phyloP scores from a whole-genome alignment of 164 flowering plant genomes.

The Akebia trifoliata region DNA sequence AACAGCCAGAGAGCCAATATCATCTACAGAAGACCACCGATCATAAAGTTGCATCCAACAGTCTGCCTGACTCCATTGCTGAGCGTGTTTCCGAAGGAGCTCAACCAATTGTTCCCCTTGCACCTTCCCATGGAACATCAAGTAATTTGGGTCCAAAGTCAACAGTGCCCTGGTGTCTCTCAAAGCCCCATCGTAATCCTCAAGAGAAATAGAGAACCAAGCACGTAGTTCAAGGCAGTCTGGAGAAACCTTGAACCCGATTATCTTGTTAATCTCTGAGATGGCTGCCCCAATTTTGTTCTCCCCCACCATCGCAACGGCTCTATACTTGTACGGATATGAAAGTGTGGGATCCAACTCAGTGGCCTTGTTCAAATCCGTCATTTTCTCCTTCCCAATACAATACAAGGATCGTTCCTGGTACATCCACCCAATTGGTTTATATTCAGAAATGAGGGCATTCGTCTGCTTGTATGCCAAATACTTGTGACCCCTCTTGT shows the following conservation, averaged over 20 bases:
- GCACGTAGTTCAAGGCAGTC: slow-evolving; percentile 90
- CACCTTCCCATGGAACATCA: slow-evolving; percentile 66
- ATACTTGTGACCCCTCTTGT: slow-evolving; percentile 59
- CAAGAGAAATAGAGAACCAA: slow-evolving; percentile 57
- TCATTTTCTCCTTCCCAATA: slow-evolving; percentile 51
- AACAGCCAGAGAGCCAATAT: slow-evolving; percentile 73
- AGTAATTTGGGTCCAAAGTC: slow-evolving; percentile 65
- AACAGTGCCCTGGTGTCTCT: slow-evolving; percentile 63
- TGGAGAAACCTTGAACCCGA: slow-evolving; percentile 67
- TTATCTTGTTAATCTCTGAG: slow-evolving; percentile 56
- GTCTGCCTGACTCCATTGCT: slow-evolving; percentile 61
- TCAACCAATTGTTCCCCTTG: slow-evolving; percentile 54
- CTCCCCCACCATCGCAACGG: slow-evolving; percentile 50
- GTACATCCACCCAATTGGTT: slow-evolving; percentile 77
- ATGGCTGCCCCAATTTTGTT: slow-evolving; percentile 45
- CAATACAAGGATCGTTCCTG: slow-evolving; percentile 78
- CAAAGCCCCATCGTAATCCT: slow-evolving; percentile 66
- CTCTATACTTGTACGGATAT: slow-evolving; percentile 77
- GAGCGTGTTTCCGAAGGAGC: slow-evolving; percentile 44
- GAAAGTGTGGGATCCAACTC: slow-evolving; percentile 79
- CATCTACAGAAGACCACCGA: slow-evolving; percentile 73
- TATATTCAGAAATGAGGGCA: slow-evolving; percentile 45
- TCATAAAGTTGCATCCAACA: slow-evolving; percentile 81
- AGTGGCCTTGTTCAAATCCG: slow-evolving; percentile 61
- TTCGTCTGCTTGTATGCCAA: slow-evolving; percentile 57